Percentiles rank a stretch among this genome's conserved stretches.
These are phyloP conservation scores for Schizonepeta tenuifolia DNA, from an alignment of 257 asterid species.

Conservation along the genomic window DNA sequence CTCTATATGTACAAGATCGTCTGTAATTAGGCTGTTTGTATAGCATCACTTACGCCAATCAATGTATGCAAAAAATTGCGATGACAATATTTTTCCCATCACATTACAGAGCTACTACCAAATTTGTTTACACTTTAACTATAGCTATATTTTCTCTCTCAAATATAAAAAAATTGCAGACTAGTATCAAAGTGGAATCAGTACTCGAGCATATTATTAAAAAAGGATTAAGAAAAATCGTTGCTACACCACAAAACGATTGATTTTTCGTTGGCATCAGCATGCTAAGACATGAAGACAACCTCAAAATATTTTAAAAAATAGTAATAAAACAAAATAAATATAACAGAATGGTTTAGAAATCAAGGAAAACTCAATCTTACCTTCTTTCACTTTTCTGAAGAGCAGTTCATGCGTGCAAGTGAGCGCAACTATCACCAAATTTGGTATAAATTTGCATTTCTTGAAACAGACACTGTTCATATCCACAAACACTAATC, in stretches of 20 bases:
- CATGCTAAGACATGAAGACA: constrained; percentile 1
- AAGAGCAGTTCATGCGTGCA: constrained; percentile 8
- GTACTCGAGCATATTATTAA: too few relatives aligned
- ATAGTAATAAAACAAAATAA: constrained; percentile 7
- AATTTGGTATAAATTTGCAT: neutral
- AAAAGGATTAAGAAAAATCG: too few relatives aligned
- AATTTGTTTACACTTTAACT: too few relatives aligned
- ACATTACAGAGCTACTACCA: too few relatives aligned
- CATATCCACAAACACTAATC: too few relatives aligned
- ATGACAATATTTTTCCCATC: neutral
- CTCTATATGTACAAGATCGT: too few relatives aligned
- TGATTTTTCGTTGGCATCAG: constrained; percentile 1
- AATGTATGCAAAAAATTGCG: neutral
- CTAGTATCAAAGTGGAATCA: too few relatives aligned
- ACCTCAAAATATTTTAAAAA: neutral
- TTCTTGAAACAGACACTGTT: neutral
- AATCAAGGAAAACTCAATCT: neutral
- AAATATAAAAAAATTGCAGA: too few relatives aligned
- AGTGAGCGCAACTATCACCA: neutral
- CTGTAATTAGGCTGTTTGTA: neutral
- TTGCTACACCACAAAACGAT: neutral
- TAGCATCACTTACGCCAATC: too few relatives aligned
- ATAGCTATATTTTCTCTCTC: too few relatives aligned
- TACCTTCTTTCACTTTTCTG: constrained; percentile 21
- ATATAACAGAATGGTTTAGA: neutral